These are phyloP conservation scores for Globisporangium splendens DNA, from an alignment of 352 stramenopile species.

Conservation along the genomic window DNA sequence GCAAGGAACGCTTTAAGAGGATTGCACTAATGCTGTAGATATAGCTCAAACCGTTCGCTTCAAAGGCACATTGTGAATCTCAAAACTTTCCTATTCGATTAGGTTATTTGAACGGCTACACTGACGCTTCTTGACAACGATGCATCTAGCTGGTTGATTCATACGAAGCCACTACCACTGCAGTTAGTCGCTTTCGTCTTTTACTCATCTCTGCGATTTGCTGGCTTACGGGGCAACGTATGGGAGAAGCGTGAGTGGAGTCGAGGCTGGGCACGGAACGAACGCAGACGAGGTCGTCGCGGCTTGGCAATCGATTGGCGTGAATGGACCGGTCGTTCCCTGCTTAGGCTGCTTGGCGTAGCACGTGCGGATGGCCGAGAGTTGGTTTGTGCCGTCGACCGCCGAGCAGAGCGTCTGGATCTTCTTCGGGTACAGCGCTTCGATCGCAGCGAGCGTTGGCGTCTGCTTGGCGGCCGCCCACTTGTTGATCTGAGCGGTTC, in stretches of 20 bases:
- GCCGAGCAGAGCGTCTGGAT: conserved; percentile 17
- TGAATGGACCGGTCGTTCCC: conserved; percentile 3
- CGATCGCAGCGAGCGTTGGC: conserved; percentile 7
- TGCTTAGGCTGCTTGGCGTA: conserved; percentile 44
- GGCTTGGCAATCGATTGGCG: conserved; percentile 1
- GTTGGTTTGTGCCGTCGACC: conserved; percentile 17
- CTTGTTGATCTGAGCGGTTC: conserved; percentile 16
- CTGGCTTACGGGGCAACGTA: not conserved
- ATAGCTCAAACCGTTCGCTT: not conserved
- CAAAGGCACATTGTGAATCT: not conserved
- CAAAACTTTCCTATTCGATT: no score
- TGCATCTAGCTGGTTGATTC: not conserved
- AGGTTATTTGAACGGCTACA: no score
- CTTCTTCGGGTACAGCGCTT: conserved; percentile 18
- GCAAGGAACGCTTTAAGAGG: no score
- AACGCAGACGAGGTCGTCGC: not conserved
- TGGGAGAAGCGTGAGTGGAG: not conserved
- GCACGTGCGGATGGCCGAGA: conserved; percentile 19
- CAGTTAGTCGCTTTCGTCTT: not conserved
- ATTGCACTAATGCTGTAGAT: no score
- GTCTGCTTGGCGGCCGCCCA: conserved; percentile 11
- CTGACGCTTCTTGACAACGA: no score
- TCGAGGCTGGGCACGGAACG: not conserved
- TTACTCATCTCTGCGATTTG: not conserved
- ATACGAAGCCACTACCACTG: not conserved